Evolutionary conservation across 2,329 filamentous ascomycete species (phyloP), one percentile per base, ranked within the genome.

Genomic region (Exophiala oligosperma): DNA sequence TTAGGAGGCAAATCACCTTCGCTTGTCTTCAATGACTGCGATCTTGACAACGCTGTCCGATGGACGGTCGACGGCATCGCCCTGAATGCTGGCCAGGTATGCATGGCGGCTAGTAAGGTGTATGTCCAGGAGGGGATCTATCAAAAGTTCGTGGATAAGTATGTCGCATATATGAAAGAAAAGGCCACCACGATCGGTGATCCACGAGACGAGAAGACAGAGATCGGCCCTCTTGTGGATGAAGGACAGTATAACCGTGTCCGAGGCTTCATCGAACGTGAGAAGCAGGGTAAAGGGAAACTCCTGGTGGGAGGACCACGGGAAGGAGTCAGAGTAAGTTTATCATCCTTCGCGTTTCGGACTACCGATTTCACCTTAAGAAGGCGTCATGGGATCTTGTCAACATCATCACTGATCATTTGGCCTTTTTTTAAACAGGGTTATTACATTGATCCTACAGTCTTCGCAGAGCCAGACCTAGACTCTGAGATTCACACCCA

Each of bases 1-100:
- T 85, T 83, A 3, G 86, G 86, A 38, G 86, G 86, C 54, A 89
- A 89, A 72, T 85, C 81, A 2, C 85, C 86, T 0, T 73, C 87
- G 37, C 66, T 89, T 6, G 81, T 89, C 4, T 88, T 89, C 60
- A 77, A 81, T 5, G 86, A 89, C 66, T 85, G 85, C 4, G 84
- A 88, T 59, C 67, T 89, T 24, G 84, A 87, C 4, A 83, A 88
- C 70, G 85, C 86, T 2, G 86, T 89, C 11, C 85, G 88, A 64
- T 90, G 88, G 85, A 78, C 81, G 14, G 85, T 89, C 60, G 68
- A 74, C 11, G 77, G 77, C 17, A 79, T 81, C 64, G 78, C 81
- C 75, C 70, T 81, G 52, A 81, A 88, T 69, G 77, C 81, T 67
- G 86, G 86, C 14, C 86, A 89, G 69, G 79, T 87, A 17, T 89